Evolutionary conservation across 768 basidiomycete species (phyloP), one percentile per base, ranked within the genome.

Genomic region (Tricholoma furcatifolium): DNA sequence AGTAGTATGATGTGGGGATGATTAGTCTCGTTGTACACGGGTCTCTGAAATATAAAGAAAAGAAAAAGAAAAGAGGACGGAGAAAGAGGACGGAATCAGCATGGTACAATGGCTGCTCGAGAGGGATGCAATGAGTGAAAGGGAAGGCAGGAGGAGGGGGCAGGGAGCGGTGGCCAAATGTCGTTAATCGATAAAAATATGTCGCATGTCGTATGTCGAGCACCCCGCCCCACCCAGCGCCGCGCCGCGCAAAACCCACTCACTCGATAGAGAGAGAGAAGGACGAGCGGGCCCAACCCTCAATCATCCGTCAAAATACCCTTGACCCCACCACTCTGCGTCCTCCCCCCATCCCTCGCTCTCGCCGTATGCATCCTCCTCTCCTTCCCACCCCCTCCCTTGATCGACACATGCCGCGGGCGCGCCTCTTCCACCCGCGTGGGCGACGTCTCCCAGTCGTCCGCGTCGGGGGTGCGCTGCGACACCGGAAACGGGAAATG

Each of bases 251-350:
- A n/a, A n/a, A n/a, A n/a, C n/a, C n/a, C n/a, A n/a, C n/a, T n/a
- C n/a, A n/a, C n/a, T n/a, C n/a, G n/a, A n/a, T n/a, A n/a, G n/a
- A n/a, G n/a, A n/a, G n/a, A n/a, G n/a, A n/a, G n/a, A n/a, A n/a
- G n/a, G n/a, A n/a, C n/a, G n/a, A n/a, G n/a, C n/a, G n/a, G n/a
- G n/a, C 27, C 27, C 27, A 27, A 27, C 4, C 32, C n/a, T 55
- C 55, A 57, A 34, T 52, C 47, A 7, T 79, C 72, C 58, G 80
- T 77, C 65, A 85, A 66, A 43, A 91, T 76, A 10, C 86, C 90
- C 62, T 82, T 85, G 27, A 92, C 87, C n/a, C 90, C 90, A 2
- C 89, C 89, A 62, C 89, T 92, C 72, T 90, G 87, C 56, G 90
- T 92, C 60, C 89, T 74, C 35, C 90, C 90, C 2, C 90, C 89